phyloP scores from a whole-genome alignment of 2,329 filamentous ascomycete species.

The Exutisphaerella laricina region DNA sequence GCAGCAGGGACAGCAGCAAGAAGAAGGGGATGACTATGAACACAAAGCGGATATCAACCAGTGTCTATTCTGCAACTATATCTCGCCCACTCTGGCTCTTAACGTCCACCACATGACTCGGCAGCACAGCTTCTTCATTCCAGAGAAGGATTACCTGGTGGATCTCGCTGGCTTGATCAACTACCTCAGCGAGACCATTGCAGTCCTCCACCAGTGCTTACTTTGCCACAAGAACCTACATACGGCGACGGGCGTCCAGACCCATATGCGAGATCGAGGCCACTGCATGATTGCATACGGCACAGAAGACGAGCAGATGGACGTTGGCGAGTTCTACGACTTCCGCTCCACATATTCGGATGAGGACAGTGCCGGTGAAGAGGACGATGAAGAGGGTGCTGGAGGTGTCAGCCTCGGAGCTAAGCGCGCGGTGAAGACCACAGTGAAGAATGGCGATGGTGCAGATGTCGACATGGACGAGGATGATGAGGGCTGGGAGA shows the following conservation, averaged over 20 bases:
- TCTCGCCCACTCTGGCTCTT: slow-evolving; percentile 67
- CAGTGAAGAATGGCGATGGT: slow-evolving; percentile 43
- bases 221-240: slow-evolving; percentile 80
- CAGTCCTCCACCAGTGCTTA: slow-evolving; percentile 75
- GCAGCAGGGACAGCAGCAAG: slow-evolving; percentile 34
- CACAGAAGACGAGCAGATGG: slow-evolving; percentile 81
- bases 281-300: slow-evolving; percentile 96
- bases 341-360: slow-evolving; percentile 95
- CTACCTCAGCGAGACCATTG: slow-evolving; percentile 73
- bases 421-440: slow-evolving; percentile 48
- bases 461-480: slow-evolving; percentile 53
- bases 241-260: slow-evolving; percentile 75
- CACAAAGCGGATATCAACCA: slow-evolving; percentile 41
- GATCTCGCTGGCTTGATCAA: slow-evolving; percentile 75
- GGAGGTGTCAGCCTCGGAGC: slow-evolving; percentile 65
- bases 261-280: slow-evolving; percentile 93
- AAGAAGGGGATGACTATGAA: slow-evolving; percentile 29
- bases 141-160: slow-evolving; percentile 76
- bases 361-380: slow-evolving; percentile 56
- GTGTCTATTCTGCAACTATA: slow-evolving; percentile 90
- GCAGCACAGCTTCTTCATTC: slow-evolving; percentile 92
- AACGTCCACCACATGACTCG: slow-evolving; percentile 87
- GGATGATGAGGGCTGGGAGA: slow-evolving; percentile 84
- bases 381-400: slow-evolving; percentile 34
- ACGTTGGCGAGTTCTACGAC: slow-evolving; percentile 95